These are phyloP conservation scores for Mortierella sp. DNA, from an alignment of 371 early-diverging fungal genomes.

Conservation along the genomic window DNA sequence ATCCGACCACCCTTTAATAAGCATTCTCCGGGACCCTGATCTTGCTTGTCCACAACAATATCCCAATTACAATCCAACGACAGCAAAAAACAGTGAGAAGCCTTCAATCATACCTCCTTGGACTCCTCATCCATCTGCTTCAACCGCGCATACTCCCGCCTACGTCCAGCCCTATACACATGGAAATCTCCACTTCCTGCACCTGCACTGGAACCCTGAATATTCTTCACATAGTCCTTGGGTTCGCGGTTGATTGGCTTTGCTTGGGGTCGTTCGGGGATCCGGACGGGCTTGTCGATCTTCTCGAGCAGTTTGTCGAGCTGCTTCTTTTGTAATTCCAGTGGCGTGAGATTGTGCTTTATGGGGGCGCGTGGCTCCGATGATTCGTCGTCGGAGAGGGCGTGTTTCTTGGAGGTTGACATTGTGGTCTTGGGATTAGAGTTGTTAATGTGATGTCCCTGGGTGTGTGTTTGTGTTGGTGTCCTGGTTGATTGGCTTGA, in stretches of 20 bases:
- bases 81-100: background rate
- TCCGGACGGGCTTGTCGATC: slow-evolving; percentile 83
- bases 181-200: slow-evolving; percentile 98
- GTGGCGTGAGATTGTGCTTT: slow-evolving; percentile 62
- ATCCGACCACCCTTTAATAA: too few relatives aligned
- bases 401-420: slow-evolving; percentile 15
- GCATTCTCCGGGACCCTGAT: background rate
- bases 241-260: slow-evolving; percentile 65
- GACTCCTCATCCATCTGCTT: slow-evolving; percentile 85
- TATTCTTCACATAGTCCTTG: slow-evolving; percentile 55
- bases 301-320: slow-evolving; percentile 81
- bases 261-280: slow-evolving; percentile 67
- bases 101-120: slow-evolving; percentile 68
- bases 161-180: slow-evolving; percentile 90
- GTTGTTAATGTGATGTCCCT: background rate
- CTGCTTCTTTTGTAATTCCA: slow-evolving; percentile 74
- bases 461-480: background rate
- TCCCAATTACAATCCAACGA: background rate
- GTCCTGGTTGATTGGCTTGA: background rate
- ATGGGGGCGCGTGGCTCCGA: slow-evolving; percentile 16
- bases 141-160: slow-evolving; percentile 89
- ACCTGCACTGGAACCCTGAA: slow-evolving; percentile 93
- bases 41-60: too few relatives aligned
- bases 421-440: background rate
- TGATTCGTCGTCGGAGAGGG: slow-evolving; percentile 28